These are phyloP conservation scores for Telopea speciosissima DNA, from an alignment of 177 flowering plant species.

Conservation along the genomic window DNA sequence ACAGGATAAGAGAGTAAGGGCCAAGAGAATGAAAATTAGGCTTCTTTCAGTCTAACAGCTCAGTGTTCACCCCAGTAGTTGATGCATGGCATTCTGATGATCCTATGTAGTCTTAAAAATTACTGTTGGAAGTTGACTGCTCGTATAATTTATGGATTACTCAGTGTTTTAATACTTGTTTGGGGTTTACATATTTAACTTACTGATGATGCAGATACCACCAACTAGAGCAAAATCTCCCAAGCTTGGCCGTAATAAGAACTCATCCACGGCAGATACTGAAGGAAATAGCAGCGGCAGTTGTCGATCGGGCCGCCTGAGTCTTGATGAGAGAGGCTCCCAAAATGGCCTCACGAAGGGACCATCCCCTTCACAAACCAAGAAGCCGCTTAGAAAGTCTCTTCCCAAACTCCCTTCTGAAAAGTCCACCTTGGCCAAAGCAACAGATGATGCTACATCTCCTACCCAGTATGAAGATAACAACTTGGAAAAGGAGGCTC, in stretches of 20 bases:
- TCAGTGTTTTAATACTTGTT: neutral
- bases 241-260: slow-evolving; percentile 79
- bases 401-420: slow-evolving; percentile 78
- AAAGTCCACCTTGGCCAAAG: slow-evolving; percentile 32
- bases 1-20: too few species aligned
- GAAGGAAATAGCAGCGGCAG: slow-evolving; percentile 32
- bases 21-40: too few species aligned
- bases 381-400: slow-evolving; percentile 66
- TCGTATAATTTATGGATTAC: too few species aligned
- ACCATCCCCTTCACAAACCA: slow-evolving; percentile 26
- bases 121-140: neutral
- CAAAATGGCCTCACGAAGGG: slow-evolving; percentile 34
- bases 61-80: too few species aligned
- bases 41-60: too few species aligned
- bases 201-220: slow-evolving; percentile 54
- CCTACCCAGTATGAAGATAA: slow-evolving; percentile 9
- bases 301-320: slow-evolving; percentile 38
- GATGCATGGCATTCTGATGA: neutral
- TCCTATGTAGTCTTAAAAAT: neutral
- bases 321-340: slow-evolving; percentile 56
- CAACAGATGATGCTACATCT: slow-evolving; percentile 18
- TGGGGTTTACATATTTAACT: neutral
- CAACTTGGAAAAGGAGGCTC: slow-evolving; percentile 18
- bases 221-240: slow-evolving; percentile 92
- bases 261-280: slow-evolving; percentile 26